Evolutionary conservation across 2,329 filamentous ascomycete species (phyloP), one percentile per base, ranked within the genome.

Genomic region (Colletotrichum gloeosporioides): DNA sequence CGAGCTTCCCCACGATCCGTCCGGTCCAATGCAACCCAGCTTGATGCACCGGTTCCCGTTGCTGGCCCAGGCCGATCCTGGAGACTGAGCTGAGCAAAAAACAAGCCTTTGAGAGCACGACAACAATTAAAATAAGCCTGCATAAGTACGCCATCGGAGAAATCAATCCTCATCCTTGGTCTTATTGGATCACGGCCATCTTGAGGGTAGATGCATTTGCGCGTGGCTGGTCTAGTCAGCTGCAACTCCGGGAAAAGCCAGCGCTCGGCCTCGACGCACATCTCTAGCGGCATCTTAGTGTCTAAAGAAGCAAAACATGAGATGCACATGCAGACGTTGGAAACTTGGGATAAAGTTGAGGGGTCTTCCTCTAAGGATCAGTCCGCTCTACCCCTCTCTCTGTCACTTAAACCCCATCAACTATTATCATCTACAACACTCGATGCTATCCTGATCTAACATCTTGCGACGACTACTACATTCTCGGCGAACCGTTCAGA

Each of bases 1-100:
- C 44, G 69, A 57, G 57, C 55, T 73, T 75, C 69, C 73, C 69
- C 69, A 75, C 39, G 4, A 7, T 63, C 69, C 62, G 69, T 73
- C 69, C 73, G 73, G 18, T 15, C 73, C 73, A 63, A 63, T 34
- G 44, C 25, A 55, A 27, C 53, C 13, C 65, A 36, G 31, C 65
- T 36, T 49, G 22, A 32, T 3, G 22, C 13, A 49, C 3, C 16
- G 7, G 67, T 3, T 62, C n/a, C 44, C n/a, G 44, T 53, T 29
- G n/a, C 8, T 32, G 6, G 49, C 66, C 4, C 1, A 2, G 39
- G 8, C 4, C 49, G 31, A 36, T 29, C 18, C 66, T 2, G n/a
- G 3, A 10, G 18, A 69, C 16, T 2, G 5, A 44, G 31, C 49
- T 57, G 31, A 57, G 1, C 29, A 6, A 1, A 36, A 44, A 69